Percentiles rank a stretch among this genome's conserved stretches.
phyloP scores from a whole-genome alignment of 129 eudicot genomes.

The Rutidosis leptorrhynchoides region DNA sequence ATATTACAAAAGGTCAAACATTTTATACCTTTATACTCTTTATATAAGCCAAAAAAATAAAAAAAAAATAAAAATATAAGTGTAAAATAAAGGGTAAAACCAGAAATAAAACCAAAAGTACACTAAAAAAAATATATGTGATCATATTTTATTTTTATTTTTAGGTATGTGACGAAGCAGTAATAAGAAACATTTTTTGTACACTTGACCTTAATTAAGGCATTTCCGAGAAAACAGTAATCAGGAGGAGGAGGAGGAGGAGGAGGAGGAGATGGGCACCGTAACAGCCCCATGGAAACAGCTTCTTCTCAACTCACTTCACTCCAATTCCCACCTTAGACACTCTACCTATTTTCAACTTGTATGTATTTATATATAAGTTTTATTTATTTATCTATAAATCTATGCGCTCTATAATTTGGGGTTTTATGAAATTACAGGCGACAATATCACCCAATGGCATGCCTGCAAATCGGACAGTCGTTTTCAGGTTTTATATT shows the following conservation, averaged over 20 bases:
- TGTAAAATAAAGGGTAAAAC: no score
- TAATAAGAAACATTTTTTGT: no score
- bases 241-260: no score
- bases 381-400: not conserved
- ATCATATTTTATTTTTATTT: no score
- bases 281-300: conserved; percentile 86
- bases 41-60: no score
- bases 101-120: no score
- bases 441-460: conserved; percentile 71
- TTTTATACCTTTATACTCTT: no score
- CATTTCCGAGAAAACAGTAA: conserved; percentile 34
- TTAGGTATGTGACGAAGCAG: no score
- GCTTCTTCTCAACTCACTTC: conserved; percentile 34
- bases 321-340: conserved; percentile 59
- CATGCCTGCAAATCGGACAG: conserved; percentile 92
- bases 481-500: conserved; percentile 70
- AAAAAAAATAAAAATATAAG: no score
- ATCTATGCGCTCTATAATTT: not conserved
- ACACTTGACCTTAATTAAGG: no score
- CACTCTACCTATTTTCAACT: conserved; percentile 80
- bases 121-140: no score
- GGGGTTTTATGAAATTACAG: conserved; percentile 37
- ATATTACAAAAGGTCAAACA: no score
- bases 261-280: conserved; percentile 70
- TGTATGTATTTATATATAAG: not conserved